These are phyloP conservation scores for Phaeosphaeria sp. DNA, from an alignment of 2,329 filamentous ascomycete genomes.

Conservation along the genomic window DNA sequence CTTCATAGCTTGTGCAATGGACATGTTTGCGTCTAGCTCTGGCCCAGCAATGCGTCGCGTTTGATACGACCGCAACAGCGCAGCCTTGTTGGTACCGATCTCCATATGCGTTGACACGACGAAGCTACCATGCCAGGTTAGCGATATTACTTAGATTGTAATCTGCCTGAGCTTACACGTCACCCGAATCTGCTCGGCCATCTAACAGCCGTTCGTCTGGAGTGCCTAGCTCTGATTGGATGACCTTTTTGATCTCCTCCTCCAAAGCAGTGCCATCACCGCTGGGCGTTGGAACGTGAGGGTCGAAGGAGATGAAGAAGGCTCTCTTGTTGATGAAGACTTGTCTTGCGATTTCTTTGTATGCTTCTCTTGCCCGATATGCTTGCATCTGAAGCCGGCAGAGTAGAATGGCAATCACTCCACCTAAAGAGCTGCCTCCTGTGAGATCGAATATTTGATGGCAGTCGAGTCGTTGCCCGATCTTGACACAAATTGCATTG, in stretches of 20 bases:
- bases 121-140: slow-evolving; percentile 26
- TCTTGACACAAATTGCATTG: slow-evolving; percentile 37
- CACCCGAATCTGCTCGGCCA: slow-evolving; percentile 28
- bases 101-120: slow-evolving; percentile 37
- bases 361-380: slow-evolving; percentile 38
- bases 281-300: slow-evolving; percentile 11
- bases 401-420: slow-evolving; percentile 38
- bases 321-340: slow-evolving; percentile 36
- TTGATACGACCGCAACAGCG: slow-evolving; percentile 39
- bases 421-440: slow-evolving; percentile 37
- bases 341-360: slow-evolving; percentile 30
- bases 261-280: slow-evolving; percentile 26
- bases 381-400: slow-evolving; percentile 39
- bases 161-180: slow-evolving; percentile 32
- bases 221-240: slow-evolving; percentile 24
- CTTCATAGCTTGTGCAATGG: slow-evolving; percentile 35
- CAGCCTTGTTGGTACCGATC: slow-evolving; percentile 36
- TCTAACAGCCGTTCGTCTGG: slow-evolving; percentile 33
- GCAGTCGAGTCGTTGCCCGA: slow-evolving; percentile 31
- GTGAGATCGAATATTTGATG: slow-evolving; percentile 43
- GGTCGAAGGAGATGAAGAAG: slow-evolving; percentile 35
- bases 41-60: slow-evolving; percentile 40
- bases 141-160: not conserved
- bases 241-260: slow-evolving; percentile 26
- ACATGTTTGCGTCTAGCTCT: slow-evolving; percentile 33